Conservation (phyloP, 2,329 filamentous ascomycete species). For the Epicoccum sorghinum region DNA sequence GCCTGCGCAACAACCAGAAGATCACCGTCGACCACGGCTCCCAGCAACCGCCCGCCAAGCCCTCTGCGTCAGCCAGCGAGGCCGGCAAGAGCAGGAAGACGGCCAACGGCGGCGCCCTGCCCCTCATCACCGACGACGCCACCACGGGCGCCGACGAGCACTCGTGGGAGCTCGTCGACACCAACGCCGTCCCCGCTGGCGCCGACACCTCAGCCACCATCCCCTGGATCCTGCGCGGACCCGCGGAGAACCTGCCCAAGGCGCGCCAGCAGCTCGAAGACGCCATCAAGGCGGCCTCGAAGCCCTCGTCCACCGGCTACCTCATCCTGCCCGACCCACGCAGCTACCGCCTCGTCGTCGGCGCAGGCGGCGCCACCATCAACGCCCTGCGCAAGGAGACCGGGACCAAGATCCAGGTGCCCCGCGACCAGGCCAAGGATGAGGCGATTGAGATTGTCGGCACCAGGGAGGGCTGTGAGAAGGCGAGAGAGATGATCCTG, state of each 20-base stretch:
- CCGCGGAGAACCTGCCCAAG: constrained; percentile 78
- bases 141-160: constrained; percentile 64
- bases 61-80: constrained; percentile 53
- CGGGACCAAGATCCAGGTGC: constrained; percentile 91
- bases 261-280: constrained; percentile 76
- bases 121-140: constrained; percentile 89
- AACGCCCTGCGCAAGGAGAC: constrained; percentile 92
- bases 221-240: constrained; percentile 87
- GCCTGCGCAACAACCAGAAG: constrained; percentile 81
- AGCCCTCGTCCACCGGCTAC: constrained; percentile 79
- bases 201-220: constrained; percentile 62
- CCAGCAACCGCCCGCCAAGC: constrained; percentile 74
- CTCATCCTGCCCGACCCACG: constrained; percentile 87
- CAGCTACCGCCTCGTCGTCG: constrained; percentile 88
- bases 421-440: constrained; percentile 72
- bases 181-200: constrained; percentile 61
- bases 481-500: constrained; percentile 87
- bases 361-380: constrained; percentile 86
- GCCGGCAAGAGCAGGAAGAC: constrained; percentile 55
- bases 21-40: constrained; percentile 93
- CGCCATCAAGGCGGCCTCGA: constrained; percentile 73
- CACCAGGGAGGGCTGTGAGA: constrained; percentile 77
- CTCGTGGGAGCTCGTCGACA: constrained; percentile 83
- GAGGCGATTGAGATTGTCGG: constrained; percentile 94
- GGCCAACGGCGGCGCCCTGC: constrained; percentile 70